Base-by-base conservation (phyloP, 176 grass and related monocot species). In the Oryza punctata region DNA sequence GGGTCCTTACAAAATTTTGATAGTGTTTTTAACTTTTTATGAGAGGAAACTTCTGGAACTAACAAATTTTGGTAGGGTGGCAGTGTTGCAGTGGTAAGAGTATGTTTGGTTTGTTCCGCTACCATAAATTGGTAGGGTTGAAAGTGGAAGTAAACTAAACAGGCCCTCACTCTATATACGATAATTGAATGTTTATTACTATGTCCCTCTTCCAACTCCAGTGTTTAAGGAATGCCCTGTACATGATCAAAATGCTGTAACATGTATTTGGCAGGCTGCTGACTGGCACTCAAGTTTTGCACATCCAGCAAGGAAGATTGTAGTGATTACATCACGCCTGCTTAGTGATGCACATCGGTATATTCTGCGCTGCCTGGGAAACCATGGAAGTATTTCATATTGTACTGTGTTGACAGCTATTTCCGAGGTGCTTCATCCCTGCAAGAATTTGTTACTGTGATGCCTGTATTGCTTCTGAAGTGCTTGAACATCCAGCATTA, bases 261-360 rank as follows among this genome's bases (percentile, higher is more conserved):
- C 71, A 5, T 88, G 40, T 78, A 11, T 76, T 73, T 81, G 28
- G 44, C 80, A 99, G 93, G 87, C 52, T 87, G 85, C 84, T 75
- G 85, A 91, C 23, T 98, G 93, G 93, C 78, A 85, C 72, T 92
- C 89, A 84, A 90, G 60, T 83, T 92, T 87, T 81, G 76, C 64
- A n/a, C 83, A 82, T 72, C 91, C 93, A 87, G 79, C 85, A 78
- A 96, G 28, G 73, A 99, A 94, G 87, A 85, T 95, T 78, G 85
- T 92, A 78, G 80, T 92, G 67, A 88, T 98, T 41, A 95, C 89
- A 71, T 94, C 91, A 65, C 82, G 83, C 70, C 89, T 98, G 82
- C 89, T 99, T 37, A 99, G 91, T 85, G 96, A 96, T 82, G 91
- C 91, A 21, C 96, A 98, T 88, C 89, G 91, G 65, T 95, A 95